Conservation (phyloP, 2,329 filamentous ascomycete genomes). For the Dryadomyces quercivorus region DNA sequence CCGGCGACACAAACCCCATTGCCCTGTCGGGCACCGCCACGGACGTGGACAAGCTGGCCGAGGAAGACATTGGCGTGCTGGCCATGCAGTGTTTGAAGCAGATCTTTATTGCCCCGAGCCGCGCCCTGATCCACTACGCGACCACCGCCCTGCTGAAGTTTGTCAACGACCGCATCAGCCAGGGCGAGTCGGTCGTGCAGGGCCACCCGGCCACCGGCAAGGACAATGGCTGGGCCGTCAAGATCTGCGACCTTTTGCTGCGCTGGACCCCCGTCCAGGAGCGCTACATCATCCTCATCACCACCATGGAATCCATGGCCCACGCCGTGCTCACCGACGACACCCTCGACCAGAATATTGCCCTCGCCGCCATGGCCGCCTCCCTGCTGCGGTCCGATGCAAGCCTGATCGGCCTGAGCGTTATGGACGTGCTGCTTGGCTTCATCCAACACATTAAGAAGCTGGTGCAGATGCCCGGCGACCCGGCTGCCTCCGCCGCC, state of each 20-base stretch:
- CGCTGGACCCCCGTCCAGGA: conserved; percentile 91
- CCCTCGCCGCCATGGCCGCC: conserved; percentile 66
- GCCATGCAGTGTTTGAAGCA: conserved; percentile 79
- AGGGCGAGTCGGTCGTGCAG: conserved; percentile 41
- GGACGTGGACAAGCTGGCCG: conserved; percentile 79
- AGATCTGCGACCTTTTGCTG: conserved; percentile 66
- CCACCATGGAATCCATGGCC: conserved; percentile 64
- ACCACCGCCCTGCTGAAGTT: conserved; percentile 66
- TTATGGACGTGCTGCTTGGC: conserved; percentile 86
- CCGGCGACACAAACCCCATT: conserved; percentile 50
- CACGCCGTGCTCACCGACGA: conserved; percentile 57
- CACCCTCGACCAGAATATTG: conserved; percentile 59
- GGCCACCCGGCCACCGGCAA: conserved; percentile 24
- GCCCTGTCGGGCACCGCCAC: conserved; percentile 70
- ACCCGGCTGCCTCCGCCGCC: conserved; percentile 16
- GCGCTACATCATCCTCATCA: conserved; percentile 79
- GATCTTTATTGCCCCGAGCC: conserved; percentile 72
- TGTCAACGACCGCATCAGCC: conserved; percentile 46
- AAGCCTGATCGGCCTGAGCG: conserved; percentile 88
- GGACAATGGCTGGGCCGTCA: conserved; percentile 65
- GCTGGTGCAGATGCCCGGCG: conserved; percentile 53
- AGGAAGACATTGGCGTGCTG: conserved; percentile 75
- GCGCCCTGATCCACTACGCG: conserved; percentile 67
- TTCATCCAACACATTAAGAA: conserved; percentile 74
- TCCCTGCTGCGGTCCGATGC: conserved; percentile 76